A percentile compares a stretch with the other conserved stretches of the same genome.
phyloP scores from a whole-genome alignment of 2,329 filamentous ascomycete genomes.

The Periconia sp. region DNA sequence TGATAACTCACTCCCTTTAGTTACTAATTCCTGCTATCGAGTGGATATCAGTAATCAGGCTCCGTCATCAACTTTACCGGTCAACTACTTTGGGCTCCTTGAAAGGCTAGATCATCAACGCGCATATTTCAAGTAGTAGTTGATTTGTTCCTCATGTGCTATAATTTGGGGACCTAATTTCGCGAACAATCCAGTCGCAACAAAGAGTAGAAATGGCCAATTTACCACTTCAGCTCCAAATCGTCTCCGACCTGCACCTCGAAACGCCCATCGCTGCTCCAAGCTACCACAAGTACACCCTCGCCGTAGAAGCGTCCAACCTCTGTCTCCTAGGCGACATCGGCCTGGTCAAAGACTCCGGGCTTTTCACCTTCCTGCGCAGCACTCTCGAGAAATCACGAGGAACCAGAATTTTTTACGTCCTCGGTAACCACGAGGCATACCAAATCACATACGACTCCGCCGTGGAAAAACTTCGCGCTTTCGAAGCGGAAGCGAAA shows the following conservation, averaged over 20 bases:
- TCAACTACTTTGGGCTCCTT: too few relatives aligned
- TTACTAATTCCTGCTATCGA: too few relatives aligned
- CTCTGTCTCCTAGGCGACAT: slow-evolving; percentile 21
- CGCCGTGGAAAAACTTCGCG: slow-evolving; percentile 3
- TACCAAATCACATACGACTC: slow-evolving; percentile 8
- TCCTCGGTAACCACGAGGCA: slow-evolving; percentile 24
- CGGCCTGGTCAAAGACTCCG: slow-evolving; percentile 11
- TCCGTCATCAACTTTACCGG: too few relatives aligned
- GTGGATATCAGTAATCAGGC: too few relatives aligned
- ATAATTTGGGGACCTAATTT: too few relatives aligned
- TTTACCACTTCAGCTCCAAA: slow-evolving; percentile 3
- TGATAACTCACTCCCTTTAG: too few relatives aligned
- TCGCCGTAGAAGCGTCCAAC: slow-evolving; percentile 5
- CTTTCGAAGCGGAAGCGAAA: slow-evolving; percentile 14
- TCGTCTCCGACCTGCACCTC: slow-evolving; percentile 13
- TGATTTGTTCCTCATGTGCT: too few relatives aligned
- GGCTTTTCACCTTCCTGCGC: slow-evolving; percentile 17
- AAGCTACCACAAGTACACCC: slow-evolving; percentile 2
- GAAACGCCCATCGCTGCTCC: slow-evolving; percentile 7
- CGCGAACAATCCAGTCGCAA: too few relatives aligned
- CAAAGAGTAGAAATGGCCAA: background rate
- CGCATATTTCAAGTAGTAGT: too few relatives aligned
- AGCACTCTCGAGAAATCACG: slow-evolving; percentile 8
- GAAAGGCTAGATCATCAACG: too few relatives aligned
- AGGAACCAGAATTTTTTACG: slow-evolving; percentile 14